Evolutionary conservation across 2,329 filamentous ascomycete genomes (phyloP).

Genomic region (Ophiostoma sp.): DNA sequence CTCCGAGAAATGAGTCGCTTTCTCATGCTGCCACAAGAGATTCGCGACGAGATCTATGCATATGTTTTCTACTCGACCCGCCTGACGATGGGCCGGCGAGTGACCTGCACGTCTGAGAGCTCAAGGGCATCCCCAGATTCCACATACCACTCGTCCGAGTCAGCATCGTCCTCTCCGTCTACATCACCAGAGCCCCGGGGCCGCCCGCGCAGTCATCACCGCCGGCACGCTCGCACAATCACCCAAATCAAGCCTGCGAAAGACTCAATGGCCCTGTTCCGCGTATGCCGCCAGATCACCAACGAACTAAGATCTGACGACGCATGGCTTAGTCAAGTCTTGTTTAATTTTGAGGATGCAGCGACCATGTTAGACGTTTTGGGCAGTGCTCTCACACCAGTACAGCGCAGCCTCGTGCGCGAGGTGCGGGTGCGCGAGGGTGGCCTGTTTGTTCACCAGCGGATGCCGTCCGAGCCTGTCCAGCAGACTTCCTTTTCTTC

Average conservation of each 20-base stretch:
- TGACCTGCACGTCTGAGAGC: constrained; percentile 18
- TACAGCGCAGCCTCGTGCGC: constrained; percentile 23
- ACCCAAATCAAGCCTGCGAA: constrained; percentile 24
- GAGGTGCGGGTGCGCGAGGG: constrained; percentile 27
- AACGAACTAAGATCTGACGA: constrained; percentile 25
- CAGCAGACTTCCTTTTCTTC: background rate
- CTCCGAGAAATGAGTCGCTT: constrained; percentile 20
- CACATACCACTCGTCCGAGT: background rate
- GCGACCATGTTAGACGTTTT: constrained; percentile 27
- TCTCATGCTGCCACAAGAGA: constrained; percentile 25
- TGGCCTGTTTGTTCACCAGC: constrained; percentile 21
- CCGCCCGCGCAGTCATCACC: background rate
- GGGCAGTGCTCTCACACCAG: constrained; percentile 21
- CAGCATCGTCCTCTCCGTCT: constrained; percentile 1
- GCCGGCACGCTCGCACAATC: constrained; percentile 10
- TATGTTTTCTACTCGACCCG: constrained; percentile 26
- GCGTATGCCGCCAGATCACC: constrained; percentile 26
- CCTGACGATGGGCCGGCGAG: constrained; percentile 26
- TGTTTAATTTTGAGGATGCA: constrained; percentile 27
- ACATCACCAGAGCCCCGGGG: background rate
- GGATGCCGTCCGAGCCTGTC: constrained; percentile 4
- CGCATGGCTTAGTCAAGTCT: constrained; percentile 27
- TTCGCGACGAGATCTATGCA: constrained; percentile 26
- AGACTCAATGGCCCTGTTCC: constrained; percentile 26
- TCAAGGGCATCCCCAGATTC: constrained; percentile 9